Conservation (phyloP, 129 eudicot genomes). For the Helianthus annuus region DNA sequence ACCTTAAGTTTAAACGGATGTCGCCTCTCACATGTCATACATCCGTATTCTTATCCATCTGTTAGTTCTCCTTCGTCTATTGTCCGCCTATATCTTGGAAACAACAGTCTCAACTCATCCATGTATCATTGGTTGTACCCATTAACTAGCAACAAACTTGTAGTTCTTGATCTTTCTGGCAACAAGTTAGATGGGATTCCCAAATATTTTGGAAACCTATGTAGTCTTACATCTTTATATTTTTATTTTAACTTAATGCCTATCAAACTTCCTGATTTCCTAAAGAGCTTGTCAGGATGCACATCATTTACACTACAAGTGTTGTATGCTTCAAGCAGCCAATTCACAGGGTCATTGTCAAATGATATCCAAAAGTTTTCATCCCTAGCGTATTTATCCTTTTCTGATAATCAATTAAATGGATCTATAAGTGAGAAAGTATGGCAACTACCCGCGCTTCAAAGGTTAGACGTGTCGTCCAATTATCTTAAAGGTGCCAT, state of each 20-base stretch:
- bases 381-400: background rate
- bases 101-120: constrained; percentile 21
- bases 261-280: background rate
- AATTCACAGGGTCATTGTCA: background rate
- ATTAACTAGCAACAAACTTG: background rate
- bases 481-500: background rate
- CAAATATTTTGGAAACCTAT: constrained; percentile 13
- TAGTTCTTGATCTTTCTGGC: background rate
- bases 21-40: background rate
- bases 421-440: constrained; percentile 10
- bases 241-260: background rate
- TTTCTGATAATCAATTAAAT: background rate
- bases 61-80: background rate
- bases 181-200: constrained; percentile 11
- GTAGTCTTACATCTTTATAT: background rate
- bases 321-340: background rate
- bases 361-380: background rate
- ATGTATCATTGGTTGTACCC: constrained; percentile 15
- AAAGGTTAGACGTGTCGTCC: background rate
- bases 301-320: background rate
- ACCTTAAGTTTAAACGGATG: background rate
- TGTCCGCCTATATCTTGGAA: background rate
- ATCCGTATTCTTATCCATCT: constrained; percentile 11
- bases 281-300: background rate
- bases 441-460: background rate